Evolutionary conservation across 768 basidiomycete genomes (phyloP), one percentile per base, ranked within the genome.

Genomic region (Russula vinacea): DNA sequence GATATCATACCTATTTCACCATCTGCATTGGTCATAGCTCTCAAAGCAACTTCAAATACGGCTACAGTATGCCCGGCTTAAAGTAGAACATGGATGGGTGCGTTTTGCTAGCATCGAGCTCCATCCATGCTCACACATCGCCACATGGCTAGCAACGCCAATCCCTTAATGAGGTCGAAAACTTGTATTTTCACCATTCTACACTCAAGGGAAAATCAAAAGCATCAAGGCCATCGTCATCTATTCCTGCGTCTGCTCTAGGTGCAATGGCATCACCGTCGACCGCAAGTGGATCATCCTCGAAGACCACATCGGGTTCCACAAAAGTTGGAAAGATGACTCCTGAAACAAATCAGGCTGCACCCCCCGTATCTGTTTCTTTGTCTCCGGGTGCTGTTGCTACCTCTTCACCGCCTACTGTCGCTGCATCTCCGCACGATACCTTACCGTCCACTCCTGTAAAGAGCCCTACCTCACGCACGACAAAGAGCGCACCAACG

Each of bases 71-170:
- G 89, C 89, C 32, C 78, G 82, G 67, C 77, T 90, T 60, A 90
- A 90, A 70, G 88, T 90, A 54, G 87, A 90, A 65, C 81, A 89
- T 70, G 88, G 88, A 55, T 90, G 88, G 88, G 89, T 89, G 73
- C 51, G 84, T 77, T 49, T n/a, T 54, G 49, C 54, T 33, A 16
- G 13, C 13, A 56, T 39, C 44, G 14, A 39, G 22, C 8, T 19
- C 19, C n/a, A 60, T 59, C n/a, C 17, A n/a, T 14, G n/a, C 51
- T 65, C 32, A 63, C 26, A 55, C 32, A 40, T 52, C 19, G 45
- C 44, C 26, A 60, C 51, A 47, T 62, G 59, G 40, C 54, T 70
- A 89, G 87, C 86, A 88, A 84, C 83, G 84, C 60, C 89, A 90
- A 73, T 89, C 80, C 61, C 74, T 90, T 49, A 88, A 88, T 69